Conservation (phyloP, 495 filamentous ascomycete species). For the Platismatia glauca region DNA sequence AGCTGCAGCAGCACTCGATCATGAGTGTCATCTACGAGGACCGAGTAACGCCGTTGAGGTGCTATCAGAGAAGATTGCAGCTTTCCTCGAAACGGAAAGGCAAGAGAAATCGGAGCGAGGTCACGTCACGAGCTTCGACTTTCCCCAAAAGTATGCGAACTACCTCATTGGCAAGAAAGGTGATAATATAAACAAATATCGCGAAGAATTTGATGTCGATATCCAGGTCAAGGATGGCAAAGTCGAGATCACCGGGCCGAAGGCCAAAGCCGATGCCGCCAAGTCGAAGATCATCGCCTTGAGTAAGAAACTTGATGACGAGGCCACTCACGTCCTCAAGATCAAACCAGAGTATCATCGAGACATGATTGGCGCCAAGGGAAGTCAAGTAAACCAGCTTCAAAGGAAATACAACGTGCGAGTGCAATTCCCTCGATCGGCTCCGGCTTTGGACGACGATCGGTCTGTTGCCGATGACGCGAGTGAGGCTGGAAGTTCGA, state of each 20-base stretch:
- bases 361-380: slow-evolving; percentile 58
- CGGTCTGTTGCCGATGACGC: slow-evolving; percentile 57
- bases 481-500: slow-evolving; percentile 57
- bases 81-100: slow-evolving; percentile 75
- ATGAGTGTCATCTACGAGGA: slow-evolving; percentile 62
- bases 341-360: slow-evolving; percentile 81
- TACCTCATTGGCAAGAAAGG: slow-evolving; percentile 87
- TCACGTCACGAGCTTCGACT: slow-evolving; percentile 76
- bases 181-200: slow-evolving; percentile 89
- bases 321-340: slow-evolving; percentile 76
- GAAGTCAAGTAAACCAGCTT: slow-evolving; percentile 55
- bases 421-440: slow-evolving; percentile 81
- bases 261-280: slow-evolving; percentile 73
- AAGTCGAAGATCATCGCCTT: slow-evolving; percentile 66
- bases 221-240: slow-evolving; percentile 75
- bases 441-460: slow-evolving; percentile 49
- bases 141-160: slow-evolving; percentile 88
- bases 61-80: slow-evolving; percentile 56
- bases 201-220: slow-evolving; percentile 94
- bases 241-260: slow-evolving; percentile 62
- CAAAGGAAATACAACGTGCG: slow-evolving; percentile 85
- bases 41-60: slow-evolving; percentile 61
- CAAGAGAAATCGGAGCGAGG: slow-evolving; percentile 82
- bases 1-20: slow-evolving; percentile 18
- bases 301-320: slow-evolving; percentile 74